Evolutionary conservation across 2,329 filamentous ascomycete species (phyloP), one percentile per base, ranked within the genome.

Genomic region (Aspergillus sergii): DNA sequence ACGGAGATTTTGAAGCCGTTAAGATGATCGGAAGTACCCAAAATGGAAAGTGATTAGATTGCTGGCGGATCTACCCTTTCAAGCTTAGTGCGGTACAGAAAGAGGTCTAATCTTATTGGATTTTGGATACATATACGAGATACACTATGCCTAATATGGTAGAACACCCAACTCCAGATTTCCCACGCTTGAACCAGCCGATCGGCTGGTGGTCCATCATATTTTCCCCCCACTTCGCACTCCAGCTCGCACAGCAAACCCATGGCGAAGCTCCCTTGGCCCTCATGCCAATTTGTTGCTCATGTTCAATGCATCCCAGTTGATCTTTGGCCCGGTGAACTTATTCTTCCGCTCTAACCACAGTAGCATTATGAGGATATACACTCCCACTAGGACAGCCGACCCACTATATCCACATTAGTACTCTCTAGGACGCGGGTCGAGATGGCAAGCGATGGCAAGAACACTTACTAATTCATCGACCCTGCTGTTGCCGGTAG

Each of bases 401-500:
- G 64, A 60, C 0, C 82, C 80, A 39, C 75, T 74, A 0, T 16
- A 39, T 6, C 43, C 3, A 46, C 34, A 30, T 39, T 32, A 53
- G 57, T 11, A 23, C 26, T 32, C 21, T n/a, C n/a, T 16, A 30
- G 39, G 21, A 43, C 4, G 11, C 23, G 77, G 76, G 60, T 28
- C 9, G 16, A 56, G 32, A n/a, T n/a, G 39, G 16, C 19, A n/a
- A n/a, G 16, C n/a, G 16, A n/a, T n/a, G 39, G 11, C 14, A 21
- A n/a, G 10, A 14, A n/a, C 16, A 57, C 59, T 28, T 51, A 61
- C 59, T 84, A 84, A 50, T 84, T 84, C 80, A 84, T 84, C 19
- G 77, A 81, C 41, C 79, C 72, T 0, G 76, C 61, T 1, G 78
- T 80, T 0, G 81, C 78, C 0, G 81, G 83, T 68, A 79, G 72